These are phyloP conservation scores for Starmera quercuum DNA, from an alignment of 805 yeast genomes.

Conservation along the genomic window DNA sequence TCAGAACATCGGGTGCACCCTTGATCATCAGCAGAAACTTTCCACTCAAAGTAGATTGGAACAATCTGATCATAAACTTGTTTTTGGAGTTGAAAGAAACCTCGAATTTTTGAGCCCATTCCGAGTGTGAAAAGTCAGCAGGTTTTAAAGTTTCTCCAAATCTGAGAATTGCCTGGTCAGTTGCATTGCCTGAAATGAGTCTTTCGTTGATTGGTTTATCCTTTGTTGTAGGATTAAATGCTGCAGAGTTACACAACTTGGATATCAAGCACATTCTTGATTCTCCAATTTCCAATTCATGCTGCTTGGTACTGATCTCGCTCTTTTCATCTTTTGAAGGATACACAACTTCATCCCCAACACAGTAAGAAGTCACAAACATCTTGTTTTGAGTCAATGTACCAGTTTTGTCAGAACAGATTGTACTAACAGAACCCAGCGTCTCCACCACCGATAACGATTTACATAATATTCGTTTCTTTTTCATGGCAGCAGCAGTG, in stretches of 20 bases:
- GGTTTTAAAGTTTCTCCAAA: constrained; percentile 23
- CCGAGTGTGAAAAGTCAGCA: constrained; percentile 5
- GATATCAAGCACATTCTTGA: constrained; percentile 15
- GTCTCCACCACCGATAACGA: constrained; percentile 45
- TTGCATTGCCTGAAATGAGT: constrained; percentile 36
- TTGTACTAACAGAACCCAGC: constrained; percentile 44
- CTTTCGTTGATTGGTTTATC: constrained; percentile 13
- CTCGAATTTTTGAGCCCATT: constrained; percentile 22
- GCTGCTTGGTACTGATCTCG: neutral
- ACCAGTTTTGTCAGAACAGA: constrained; percentile 37
- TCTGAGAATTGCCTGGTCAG: constrained; percentile 36
- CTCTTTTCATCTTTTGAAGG: neutral
- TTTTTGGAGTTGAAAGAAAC: constrained; percentile 38
- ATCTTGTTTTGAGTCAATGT: constrained; percentile 44
- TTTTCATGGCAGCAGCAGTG: constrained; percentile 39
- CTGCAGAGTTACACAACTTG: constrained; percentile 28
- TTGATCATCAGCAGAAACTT: constrained; percentile 22
- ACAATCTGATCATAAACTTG: constrained; percentile 34
- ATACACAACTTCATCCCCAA: constrained; percentile 6
- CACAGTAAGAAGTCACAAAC: constrained; percentile 25
- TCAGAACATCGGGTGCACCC: constrained; percentile 40
- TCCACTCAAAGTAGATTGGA: constrained; percentile 8
- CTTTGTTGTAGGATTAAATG: constrained; percentile 14
- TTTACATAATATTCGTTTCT: constrained; percentile 36
- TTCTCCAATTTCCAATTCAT: constrained; percentile 3